Evolutionary conservation across 768 basidiomycete genomes (phyloP).

Genomic region (Tubosaeta brunneosetosa): DNA sequence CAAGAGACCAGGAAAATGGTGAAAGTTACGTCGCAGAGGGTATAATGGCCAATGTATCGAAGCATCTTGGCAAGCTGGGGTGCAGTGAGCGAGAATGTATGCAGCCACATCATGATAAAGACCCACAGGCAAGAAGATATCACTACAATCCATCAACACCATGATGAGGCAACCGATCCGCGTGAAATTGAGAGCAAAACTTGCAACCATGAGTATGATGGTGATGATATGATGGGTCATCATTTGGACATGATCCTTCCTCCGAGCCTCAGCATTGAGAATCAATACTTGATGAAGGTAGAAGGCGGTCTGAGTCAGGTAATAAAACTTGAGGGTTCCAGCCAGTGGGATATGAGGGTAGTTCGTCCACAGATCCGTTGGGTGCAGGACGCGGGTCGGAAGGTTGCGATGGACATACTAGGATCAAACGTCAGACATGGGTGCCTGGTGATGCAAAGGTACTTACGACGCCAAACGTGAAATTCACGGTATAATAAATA

Average conservation of each 20-base stretch:
- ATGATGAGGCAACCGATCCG: conserved; percentile 87
- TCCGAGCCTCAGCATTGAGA: conserved; percentile 85
- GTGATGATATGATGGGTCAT: conserved; percentile 94
- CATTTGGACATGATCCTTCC: conserved; percentile 96
- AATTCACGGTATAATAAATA: conserved; percentile 74
- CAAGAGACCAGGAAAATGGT: conserved; percentile 82
- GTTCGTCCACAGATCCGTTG: conserved; percentile 63
- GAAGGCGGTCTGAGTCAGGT: conserved; percentile 79
- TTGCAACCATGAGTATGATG: conserved; percentile 65
- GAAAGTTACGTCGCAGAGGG: conserved; percentile 71
- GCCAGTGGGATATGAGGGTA: conserved; percentile 84
- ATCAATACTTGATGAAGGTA: conserved; percentile 91
- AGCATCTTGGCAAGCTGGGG: conserved; percentile 87
- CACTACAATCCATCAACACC: conserved; percentile 91
- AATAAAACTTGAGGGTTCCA: conserved; percentile 85
- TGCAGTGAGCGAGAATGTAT: conserved; percentile 3
- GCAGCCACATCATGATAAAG: background rate
- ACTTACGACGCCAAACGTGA: conserved; percentile 79
- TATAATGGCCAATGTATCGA: conserved; percentile 69
- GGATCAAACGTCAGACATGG: conserved; percentile 7
- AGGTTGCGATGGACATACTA: conserved; percentile 80
- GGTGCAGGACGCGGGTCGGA: conserved; percentile 61
- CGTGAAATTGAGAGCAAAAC: conserved; percentile 81
- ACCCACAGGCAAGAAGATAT: conserved; percentile 88
- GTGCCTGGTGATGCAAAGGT: conserved; percentile 6